Base-by-base conservation (phyloP, 257 asterid species). In the Solanum clarkiae region DNA sequence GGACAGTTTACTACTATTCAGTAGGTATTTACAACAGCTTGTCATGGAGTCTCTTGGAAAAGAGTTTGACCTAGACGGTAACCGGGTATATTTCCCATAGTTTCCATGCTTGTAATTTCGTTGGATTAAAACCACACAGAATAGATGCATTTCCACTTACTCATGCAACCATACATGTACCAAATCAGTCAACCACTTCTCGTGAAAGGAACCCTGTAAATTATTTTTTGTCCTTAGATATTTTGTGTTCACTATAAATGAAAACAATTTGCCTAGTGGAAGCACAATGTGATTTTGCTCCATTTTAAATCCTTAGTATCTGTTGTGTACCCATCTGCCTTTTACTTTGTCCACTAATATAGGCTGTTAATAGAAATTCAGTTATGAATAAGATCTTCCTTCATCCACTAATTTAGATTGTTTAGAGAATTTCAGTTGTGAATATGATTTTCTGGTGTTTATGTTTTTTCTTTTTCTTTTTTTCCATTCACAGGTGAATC, bases 41-140 rank as follows among this genome's bases (percentile, higher is more conserved):
- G 99, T 97, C 88, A 95, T 97, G 99, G 99, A 97, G 92, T 95
- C 99, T 77, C 95, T 95, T 49, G 99, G 99, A 53, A 97, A 97
- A 90, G 99, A 97, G 90, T 95, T 95, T 89, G 99, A 97, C 91
- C 95, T 95, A 70, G 94, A 95, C 85, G 99, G 99, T 60, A 95
- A 95, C 87, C 90, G 95, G 97, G 99, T 95, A 91, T 85, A 90
- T 86, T 88, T 18, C n/a, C 47, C 10, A 45, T 16, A 47, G 71
- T 10, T 6, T 26, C 24, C 20, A 32, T 68, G 36, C n/a, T n/a
- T 55, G 54, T 45, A 15, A 79, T 65, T 14, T 55, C n/a, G 7
- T 77, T 6, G 40, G 2, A 24, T 32, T 13, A 51, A 77, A 77
- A 77, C 10, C 49, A 26, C 24, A 51, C 65, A 51, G 3, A 53